A percentile compares a stretch with the other conserved stretches of the same genome.
Evolutionary conservation across 305 asterid genomes (phyloP).

Genomic region (Petunia hybrid): DNA sequence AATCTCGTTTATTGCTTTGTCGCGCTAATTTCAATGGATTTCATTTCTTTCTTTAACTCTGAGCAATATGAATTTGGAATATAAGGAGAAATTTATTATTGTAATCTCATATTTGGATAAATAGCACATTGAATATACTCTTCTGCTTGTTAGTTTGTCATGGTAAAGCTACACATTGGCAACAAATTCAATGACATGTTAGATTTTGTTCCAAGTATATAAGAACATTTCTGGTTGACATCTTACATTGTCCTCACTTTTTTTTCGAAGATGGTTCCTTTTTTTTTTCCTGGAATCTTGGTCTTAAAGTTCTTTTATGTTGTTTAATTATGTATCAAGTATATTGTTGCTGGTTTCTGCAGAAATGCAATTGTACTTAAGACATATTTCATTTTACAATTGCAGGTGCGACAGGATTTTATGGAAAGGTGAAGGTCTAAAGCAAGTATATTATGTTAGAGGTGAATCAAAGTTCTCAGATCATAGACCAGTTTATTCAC

Average conservation of each 20-base stretch:
- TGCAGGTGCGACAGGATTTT: conserved; percentile 90
- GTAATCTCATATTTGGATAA: not conserved
- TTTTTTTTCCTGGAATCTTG: conserved; percentile 15
- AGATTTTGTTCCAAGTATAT: not conserved
- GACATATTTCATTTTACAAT: not conserved
- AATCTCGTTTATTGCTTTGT: no score
- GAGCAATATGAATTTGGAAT: no score
- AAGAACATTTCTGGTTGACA: not conserved
- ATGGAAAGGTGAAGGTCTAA: conserved; percentile 92
- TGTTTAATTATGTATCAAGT: not conserved
- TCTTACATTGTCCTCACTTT: not conserved
- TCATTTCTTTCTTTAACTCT: no score
- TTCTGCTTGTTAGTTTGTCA: not conserved
- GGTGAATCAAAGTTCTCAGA: conserved; percentile 90
- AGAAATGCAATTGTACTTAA: not conserved
- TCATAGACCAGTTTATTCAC: conserved; percentile 86
- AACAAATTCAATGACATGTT: not conserved
- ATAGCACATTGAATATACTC: not conserved
- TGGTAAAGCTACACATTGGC: not conserved
- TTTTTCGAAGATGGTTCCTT: not conserved
- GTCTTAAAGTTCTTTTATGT: not conserved
- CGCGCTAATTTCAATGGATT: no score
- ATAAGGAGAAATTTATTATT: no score
- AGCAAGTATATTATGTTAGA: conserved; percentile 70
- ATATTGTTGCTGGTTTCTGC: not conserved